These are phyloP conservation scores for Ascochyta rabiei DNA, from an alignment of 2,329 filamentous ascomycete species.

Conservation along the genomic window DNA sequence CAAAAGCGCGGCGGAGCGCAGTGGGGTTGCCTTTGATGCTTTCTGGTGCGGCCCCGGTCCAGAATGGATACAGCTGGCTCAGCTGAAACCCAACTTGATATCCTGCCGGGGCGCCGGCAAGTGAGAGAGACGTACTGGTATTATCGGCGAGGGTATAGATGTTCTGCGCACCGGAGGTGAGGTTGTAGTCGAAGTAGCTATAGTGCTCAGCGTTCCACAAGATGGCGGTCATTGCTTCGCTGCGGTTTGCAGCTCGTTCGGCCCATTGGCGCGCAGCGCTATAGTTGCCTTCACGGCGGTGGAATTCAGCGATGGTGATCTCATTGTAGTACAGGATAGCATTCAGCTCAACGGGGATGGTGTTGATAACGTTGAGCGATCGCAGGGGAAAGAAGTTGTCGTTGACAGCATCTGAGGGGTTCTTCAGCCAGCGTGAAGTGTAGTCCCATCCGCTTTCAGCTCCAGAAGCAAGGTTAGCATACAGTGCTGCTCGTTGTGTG, in stretches of 20 bases:
- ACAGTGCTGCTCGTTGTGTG: conserved; percentile 59
- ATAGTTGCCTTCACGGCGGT: conserved; percentile 58
- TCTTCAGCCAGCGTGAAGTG: conserved; percentile 62
- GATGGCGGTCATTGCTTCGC: conserved; percentile 66
- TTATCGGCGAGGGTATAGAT: conserved; percentile 56
- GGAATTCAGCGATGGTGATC: conserved; percentile 62
- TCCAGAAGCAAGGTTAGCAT: conserved; percentile 67
- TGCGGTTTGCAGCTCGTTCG: conserved; percentile 58
- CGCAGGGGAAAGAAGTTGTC: conserved; percentile 70
- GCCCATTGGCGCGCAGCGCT: conserved; percentile 59
- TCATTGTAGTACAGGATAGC: conserved; percentile 72
- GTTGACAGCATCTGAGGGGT: conserved; percentile 62
- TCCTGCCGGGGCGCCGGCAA: conserved; percentile 57
- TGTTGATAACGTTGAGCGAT: conserved; percentile 64
- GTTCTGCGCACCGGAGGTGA: conserved; percentile 63
- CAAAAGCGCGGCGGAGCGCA: conserved; percentile 62
- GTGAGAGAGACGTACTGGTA: conserved; percentile 49
- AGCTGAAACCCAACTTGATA: conserved; percentile 64
- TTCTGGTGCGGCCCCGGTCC: conserved; percentile 67
- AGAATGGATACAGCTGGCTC: conserved; percentile 71
- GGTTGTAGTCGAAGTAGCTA: conserved; percentile 73
- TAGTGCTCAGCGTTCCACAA: conserved; percentile 69
- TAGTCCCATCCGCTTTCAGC: conserved; percentile 74
- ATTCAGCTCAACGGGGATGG: conserved; percentile 70
- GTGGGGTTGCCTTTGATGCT: conserved; percentile 64